These are phyloP conservation scores for Atkinsonella hypoxylon DNA, from an alignment of 2,329 filamentous ascomycete genomes.

Conservation along the genomic window DNA sequence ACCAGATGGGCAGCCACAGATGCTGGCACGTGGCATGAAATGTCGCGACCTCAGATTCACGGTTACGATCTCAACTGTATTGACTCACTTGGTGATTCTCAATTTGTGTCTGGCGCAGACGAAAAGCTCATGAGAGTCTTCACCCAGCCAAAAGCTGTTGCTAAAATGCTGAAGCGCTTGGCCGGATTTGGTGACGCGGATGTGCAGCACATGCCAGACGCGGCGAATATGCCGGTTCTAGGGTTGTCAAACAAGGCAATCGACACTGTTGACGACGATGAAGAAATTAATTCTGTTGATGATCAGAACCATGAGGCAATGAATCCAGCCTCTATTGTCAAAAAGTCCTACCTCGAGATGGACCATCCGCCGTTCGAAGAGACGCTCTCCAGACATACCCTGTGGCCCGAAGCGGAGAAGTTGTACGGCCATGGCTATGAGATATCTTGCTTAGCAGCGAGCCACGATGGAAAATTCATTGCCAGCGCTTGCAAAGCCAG, in stretches of 20 bases:
- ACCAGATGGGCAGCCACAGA: slow-evolving; percentile 55
- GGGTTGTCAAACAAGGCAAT: slow-evolving; percentile 94
- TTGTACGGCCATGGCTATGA: slow-evolving; percentile 97
- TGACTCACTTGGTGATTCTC: slow-evolving; percentile 56
- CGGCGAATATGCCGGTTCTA: slow-evolving; percentile 87
- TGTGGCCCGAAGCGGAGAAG: slow-evolving; percentile 95
- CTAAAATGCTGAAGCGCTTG: slow-evolving; percentile 56
- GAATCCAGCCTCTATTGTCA: slow-evolving; percentile 42
- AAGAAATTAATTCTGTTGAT: slow-evolving; percentile 31
- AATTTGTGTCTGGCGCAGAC: slow-evolving; percentile 89
- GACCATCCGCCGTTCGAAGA: slow-evolving; percentile 79
- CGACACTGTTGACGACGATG: slow-evolving; percentile 40
- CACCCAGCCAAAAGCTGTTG: slow-evolving; percentile 74
- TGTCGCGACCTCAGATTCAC: slow-evolving; percentile 91
- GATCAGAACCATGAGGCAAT: slow-evolving; percentile 40
- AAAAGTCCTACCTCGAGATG: slow-evolving; percentile 51
- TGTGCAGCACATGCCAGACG: slow-evolving; percentile 55
- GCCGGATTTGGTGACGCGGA: slow-evolving; percentile 41
- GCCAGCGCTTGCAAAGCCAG: slow-evolving; percentile 91
- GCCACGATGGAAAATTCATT: slow-evolving; percentile 60
- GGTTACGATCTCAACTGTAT: slow-evolving; percentile 97
- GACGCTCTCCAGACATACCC: slow-evolving; percentile 73
- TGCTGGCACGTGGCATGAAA: slow-evolving; percentile 74
- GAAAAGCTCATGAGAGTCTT: slow-evolving; percentile 98
- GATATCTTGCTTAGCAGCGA: slow-evolving; percentile 75